phyloP scores from a whole-genome alignment of 108 stramenopile genomes.

The Conticribra weissflogii region DNA sequence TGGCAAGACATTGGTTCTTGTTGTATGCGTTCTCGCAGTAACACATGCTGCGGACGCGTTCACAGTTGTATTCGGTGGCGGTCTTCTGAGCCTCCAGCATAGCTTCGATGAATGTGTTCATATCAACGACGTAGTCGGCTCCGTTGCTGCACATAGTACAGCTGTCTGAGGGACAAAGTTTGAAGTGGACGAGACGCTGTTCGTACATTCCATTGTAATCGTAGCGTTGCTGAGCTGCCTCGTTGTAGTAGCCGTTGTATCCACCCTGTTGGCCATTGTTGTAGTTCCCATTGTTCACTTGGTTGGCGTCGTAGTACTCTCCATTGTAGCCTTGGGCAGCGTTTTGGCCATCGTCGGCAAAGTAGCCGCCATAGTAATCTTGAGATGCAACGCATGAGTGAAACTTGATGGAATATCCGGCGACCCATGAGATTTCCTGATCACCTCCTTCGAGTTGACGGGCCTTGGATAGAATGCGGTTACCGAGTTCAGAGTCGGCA shows the following conservation, averaged over 20 bases:
- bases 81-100: conserved; percentile 28
- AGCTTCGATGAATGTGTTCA: conserved; percentile 73
- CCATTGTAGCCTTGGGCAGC: background rate
- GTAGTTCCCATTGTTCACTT: conserved; percentile 5
- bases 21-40: conserved; percentile 67
- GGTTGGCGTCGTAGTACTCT: conserved; percentile 27
- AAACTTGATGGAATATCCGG: conserved; percentile 32
- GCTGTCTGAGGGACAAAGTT: conserved; percentile 55
- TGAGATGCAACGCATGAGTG: conserved; percentile 26
- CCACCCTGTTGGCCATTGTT: conserved; percentile 18
- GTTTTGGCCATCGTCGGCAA: conserved; percentile 23
- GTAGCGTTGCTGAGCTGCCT: conserved; percentile 46
- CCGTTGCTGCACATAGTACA: conserved; percentile 49
- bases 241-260: conserved; percentile 12
- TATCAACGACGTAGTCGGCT: conserved; percentile 65
- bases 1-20: conserved; percentile 54
- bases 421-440: conserved; percentile 24
- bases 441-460: conserved; percentile 59
- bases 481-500: conserved; percentile 58
- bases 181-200: conserved; percentile 63
- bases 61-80: conserved; percentile 62
- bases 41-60: conserved; percentile 63
- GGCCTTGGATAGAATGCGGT: conserved; percentile 55
- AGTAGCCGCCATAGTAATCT: conserved; percentile 40
- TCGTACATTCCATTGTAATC: conserved; percentile 31